Evolutionary conservation across 139 green algal genomes (phyloP).

Genomic region (Asterochloris erici): DNA sequence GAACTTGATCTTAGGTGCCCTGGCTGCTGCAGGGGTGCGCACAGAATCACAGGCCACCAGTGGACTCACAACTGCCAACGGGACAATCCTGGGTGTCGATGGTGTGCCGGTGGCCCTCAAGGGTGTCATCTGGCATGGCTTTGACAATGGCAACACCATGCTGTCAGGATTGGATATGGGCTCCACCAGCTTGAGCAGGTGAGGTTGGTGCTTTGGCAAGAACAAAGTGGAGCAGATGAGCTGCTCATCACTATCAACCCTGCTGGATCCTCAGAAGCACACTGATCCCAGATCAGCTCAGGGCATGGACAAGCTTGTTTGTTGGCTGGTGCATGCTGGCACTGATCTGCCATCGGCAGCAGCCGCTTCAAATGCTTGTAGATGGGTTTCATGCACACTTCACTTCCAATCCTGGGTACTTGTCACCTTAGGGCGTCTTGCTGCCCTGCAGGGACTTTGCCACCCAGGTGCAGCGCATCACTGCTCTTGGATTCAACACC

Average conservation of each 20-base stretch:
- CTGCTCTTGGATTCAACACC: slow-evolving; percentile 25
- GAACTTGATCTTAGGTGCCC: background rate
- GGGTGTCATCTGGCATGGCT: slow-evolving; percentile 30
- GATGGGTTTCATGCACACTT: too few relatives aligned
- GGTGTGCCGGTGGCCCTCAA: slow-evolving; percentile 4
- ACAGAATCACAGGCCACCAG: background rate
- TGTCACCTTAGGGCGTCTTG: background rate
- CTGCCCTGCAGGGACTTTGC: slow-evolving; percentile 13
- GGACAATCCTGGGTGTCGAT: slow-evolving; percentile 17
- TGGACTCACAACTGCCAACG: slow-evolving; percentile 2
- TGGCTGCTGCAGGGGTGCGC: background rate
- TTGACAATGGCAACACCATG: slow-evolving; percentile 23
- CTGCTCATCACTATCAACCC: too few relatives aligned
- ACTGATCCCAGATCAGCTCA: too few relatives aligned
- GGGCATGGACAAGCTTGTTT: too few relatives aligned
- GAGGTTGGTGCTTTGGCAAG: background rate
- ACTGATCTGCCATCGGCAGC: too few relatives aligned
- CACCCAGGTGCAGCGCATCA: slow-evolving; percentile 22
- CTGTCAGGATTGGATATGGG: slow-evolving; percentile 18
- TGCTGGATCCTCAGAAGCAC: too few relatives aligned
- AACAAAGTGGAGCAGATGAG: too few relatives aligned
- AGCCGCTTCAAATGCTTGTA: too few relatives aligned
- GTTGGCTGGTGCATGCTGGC: too few relatives aligned
- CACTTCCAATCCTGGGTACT: too few relatives aligned
- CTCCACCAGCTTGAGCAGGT: slow-evolving; percentile 16